phyloP scores from a whole-genome alignment of 108 stramenopile species.

The Chaetoceros muelleri region DNA sequence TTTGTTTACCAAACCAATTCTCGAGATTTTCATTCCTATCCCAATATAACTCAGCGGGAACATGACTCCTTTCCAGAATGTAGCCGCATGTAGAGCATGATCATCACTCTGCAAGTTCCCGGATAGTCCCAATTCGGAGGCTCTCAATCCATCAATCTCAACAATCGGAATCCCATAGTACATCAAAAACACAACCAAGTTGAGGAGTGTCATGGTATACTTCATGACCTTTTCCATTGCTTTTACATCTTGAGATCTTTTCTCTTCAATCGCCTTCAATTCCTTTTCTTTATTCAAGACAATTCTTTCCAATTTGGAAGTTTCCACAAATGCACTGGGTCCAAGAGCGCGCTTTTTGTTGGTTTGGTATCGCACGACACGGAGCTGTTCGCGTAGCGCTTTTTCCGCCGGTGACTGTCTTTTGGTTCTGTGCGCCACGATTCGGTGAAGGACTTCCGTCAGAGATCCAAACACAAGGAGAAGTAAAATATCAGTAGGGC shows the following conservation, averaged over 20 bases:
- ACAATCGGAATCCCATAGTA: conserved; percentile 68
- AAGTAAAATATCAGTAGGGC: conserved; percentile 41
- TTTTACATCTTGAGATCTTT: conserved; percentile 12
- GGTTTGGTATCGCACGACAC: conserved; percentile 37
- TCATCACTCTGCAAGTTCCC: conserved; percentile 19
- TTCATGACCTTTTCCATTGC: conserved; percentile 23
- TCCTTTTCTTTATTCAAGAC: conserved; percentile 55
- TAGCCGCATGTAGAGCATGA: conserved; percentile 17
- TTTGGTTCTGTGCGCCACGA: conserved; percentile 23
- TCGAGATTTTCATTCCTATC: conserved; percentile 47
- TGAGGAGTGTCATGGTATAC: conserved; percentile 20
- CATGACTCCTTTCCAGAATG: conserved; percentile 43
- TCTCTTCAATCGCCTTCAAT: conserved; percentile 18
- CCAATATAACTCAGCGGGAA: conserved; percentile 56
- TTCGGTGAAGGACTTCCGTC: conserved; percentile 33
- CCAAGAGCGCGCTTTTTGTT: conserved; percentile 44
- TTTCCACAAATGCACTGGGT: conserved; percentile 73
- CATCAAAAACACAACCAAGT: conserved; percentile 29
- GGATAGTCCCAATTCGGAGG: conserved; percentile 7
- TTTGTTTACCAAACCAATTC: conserved; percentile 37
- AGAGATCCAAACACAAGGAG: conserved; percentile 45
- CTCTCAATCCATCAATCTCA: conserved; percentile 34
- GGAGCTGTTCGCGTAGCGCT: conserved; percentile 25
- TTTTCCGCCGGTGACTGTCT: conserved; percentile 31
- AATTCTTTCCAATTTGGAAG: conserved; percentile 67